phyloP scores from a whole-genome alignment of 1,139 yeast species.

The Arxiozyma telluris region DNA sequence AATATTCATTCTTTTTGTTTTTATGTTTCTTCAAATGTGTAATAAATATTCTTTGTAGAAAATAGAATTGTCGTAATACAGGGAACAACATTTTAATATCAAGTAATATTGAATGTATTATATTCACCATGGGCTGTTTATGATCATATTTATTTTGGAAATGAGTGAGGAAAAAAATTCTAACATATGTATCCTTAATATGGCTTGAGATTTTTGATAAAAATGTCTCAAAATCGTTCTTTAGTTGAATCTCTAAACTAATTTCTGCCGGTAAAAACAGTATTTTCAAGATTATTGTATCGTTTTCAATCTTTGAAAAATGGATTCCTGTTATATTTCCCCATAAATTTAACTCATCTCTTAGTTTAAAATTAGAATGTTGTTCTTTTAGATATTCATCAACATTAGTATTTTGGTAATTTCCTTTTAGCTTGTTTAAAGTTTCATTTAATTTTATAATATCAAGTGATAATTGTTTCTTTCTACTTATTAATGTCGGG shows the following conservation, averaged over 20 bases:
- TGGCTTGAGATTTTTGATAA: not conserved
- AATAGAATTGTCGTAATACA: not conserved
- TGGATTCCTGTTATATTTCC: not conserved
- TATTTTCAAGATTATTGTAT: not conserved
- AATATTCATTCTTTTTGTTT: not conserved
- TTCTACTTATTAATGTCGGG: constrained; percentile 36
- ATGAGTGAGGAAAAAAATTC: not conserved
- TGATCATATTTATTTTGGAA: not conserved
- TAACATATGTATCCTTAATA: not conserved
- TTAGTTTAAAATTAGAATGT: not conserved
- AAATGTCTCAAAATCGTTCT: not conserved
- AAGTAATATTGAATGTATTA: not conserved
- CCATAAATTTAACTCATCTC: not conserved
- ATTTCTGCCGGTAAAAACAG: not conserved
- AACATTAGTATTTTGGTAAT: not conserved
- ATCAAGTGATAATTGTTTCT: not conserved
- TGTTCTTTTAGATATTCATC: not conserved
- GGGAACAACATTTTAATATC: not conserved
- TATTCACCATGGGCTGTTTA: not conserved
- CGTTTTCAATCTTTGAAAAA: not conserved
- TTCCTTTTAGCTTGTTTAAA: not conserved
- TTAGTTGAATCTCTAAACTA: not conserved
- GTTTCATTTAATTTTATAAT: not conserved
- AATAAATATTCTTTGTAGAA: not conserved
- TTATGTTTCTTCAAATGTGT: not conserved